Percentiles rank a stretch among this genome's conserved stretches.
Evolutionary conservation across 140 eudicot genomes (phyloP).

Genomic region (Oenanthe javanica): DNA sequence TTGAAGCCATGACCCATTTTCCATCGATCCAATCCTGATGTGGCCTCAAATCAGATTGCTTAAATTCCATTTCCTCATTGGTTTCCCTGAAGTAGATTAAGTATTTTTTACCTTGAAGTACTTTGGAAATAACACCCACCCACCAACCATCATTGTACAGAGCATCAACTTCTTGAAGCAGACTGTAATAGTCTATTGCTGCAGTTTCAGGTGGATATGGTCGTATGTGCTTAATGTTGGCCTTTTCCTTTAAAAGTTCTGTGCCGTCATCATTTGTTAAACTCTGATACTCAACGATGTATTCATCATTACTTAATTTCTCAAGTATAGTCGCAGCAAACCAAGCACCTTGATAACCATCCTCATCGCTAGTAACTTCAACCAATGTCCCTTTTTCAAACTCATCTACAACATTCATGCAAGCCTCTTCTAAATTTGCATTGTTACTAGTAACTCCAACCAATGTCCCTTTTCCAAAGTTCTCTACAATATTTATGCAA

Average conservation of each 20-base stretch:
- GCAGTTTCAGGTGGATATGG: constrained; percentile 50
- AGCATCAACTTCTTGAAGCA: constrained; percentile 73
- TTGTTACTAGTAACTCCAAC: constrained; percentile 52
- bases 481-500: constrained; percentile 9
- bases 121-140: constrained; percentile 71
- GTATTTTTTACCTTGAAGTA: constrained; percentile 31
- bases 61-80: constrained; percentile 43
- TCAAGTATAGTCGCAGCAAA: constrained; percentile 50
- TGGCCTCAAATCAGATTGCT: constrained; percentile 52
- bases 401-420: constrained; percentile 1
- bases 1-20: constrained; percentile 41
- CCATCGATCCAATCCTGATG: constrained; percentile 82
- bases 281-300: constrained; percentile 40
- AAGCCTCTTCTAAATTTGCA: constrained; percentile 18
- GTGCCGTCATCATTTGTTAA: constrained; percentile 55
- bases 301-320: constrained; percentile 20
- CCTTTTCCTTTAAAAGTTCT: constrained; percentile 18
- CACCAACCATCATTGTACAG: constrained; percentile 85
- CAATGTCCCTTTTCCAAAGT: constrained; percentile 29
- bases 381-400: constrained; percentile 38
- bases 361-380: constrained; percentile 65
- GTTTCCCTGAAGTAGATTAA: constrained; percentile 55
- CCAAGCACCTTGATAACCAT: constrained; percentile 80
- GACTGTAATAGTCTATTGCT: constrained; percentile 27
- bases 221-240: constrained; percentile 47